Base-by-base conservation (phyloP, 148 eudicot genomes). In the Limonium bicolor region DNA sequence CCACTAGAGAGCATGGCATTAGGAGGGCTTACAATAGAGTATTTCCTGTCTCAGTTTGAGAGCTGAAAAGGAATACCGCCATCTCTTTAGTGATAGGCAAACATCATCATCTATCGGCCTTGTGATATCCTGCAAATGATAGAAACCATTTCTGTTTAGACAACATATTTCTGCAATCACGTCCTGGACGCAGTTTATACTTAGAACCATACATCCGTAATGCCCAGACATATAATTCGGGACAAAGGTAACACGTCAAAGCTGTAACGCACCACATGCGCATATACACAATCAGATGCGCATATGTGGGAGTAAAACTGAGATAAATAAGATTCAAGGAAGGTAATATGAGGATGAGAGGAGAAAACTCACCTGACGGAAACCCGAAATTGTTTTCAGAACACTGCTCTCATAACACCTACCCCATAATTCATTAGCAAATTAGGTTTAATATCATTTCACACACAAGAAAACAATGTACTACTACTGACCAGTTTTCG, bases 341-440 rank as follows among this genome's bases (percentile, higher is more conserved):
- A n/a, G n/a, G n/a, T n/a, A n/a, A n/a, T n/a, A n/a, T n/a, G n/a
- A n/a, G n/a, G n/a, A n/a, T n/a, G n/a, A n/a, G n/a, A n/a, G n/a
- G n/a, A n/a, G n/a, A n/a, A n/a, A n/a, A n/a, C n/a, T 57, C 62
- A 90, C 99, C 95, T 90, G 79, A 67, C 84, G 74, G 63, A 80
- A 84, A 56, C 99, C 99, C 27, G 99, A 84, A 30, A 90, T 63
- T 64, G 84, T 39, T 64, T 78, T 84, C 58, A 90, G 55, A 29
- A 78, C 59, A 55, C 61, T 48, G 73, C 71, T 73, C 50, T 90
- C 99, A 42, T 67, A 90, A 58, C 99, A 90, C 99, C 95, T 90
- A 60, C 36, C 37, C 23, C 58, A 32, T 27, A 42, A 36, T 46
- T 34, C 20, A 43, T n/a, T n/a, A n/a, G n/a, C n/a, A n/a, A n/a